Evolutionary conservation across 2,329 filamentous ascomycete species (phyloP), one percentile per base, ranked within the genome.

Genomic region (Colletotrichum sidae): DNA sequence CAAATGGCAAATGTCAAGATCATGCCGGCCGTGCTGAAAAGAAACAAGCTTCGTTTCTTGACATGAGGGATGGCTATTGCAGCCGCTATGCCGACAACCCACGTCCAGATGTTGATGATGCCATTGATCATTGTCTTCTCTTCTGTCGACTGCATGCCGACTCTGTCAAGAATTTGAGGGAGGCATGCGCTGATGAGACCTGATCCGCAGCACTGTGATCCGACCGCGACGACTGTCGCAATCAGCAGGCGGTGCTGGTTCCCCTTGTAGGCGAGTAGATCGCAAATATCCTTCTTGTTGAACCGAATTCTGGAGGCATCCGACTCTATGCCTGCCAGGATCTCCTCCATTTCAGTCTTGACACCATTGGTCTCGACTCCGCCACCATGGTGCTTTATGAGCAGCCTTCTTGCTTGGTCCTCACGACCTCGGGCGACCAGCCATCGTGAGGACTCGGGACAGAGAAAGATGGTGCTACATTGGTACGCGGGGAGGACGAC

Each of bases 301-400:
- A 68, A 67, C 9, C n/a, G n/a, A n/a, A 67, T 44, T 6, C 47
- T 41, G 1, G 67, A 55, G 9, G 45, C 49, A 25, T 68, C 67
- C 1, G 59, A 59, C 25, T 68, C 67, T 4, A 68, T 53, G 4
- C 67, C 67, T 4, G 67, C 67, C 13, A 67, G 56, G 25, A 69
- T 67, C 39, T 67, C 59, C 7, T 67, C 44, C 35, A 65, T 59
- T 38, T 68, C 65, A 2, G 35, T 13, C 15, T 37, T 39, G n/a
- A 69, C 67, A 7, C 54, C 33, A 6, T 37, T 34, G 3, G 64
- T 65, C 35, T 67, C 65, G 2, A 47, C 17, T 2, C 68, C 68
- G 8, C 56, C 50, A 1, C 67, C 68, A 25, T 70, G 68, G 41
- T 69, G 59, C 35, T 67, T 67, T 52, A 69, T 58, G 39, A 69